Evolutionary conservation across 2,329 filamentous ascomycete species (phyloP).

Genomic region (Sclerotinia glacialis): DNA sequence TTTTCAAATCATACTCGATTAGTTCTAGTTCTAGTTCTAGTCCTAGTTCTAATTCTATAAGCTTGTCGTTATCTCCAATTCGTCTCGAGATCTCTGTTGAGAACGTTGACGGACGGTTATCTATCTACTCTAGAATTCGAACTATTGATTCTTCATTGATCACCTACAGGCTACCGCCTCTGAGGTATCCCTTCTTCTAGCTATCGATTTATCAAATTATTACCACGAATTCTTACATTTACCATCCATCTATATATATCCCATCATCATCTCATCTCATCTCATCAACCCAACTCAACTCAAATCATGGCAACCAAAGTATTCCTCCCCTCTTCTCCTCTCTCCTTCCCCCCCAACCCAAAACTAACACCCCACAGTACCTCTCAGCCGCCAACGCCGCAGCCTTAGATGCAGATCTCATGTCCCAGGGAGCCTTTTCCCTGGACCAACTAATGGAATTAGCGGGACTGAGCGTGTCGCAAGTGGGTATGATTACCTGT

Average conservation of each 20-base stretch:
- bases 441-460: slow-evolving; percentile 97
- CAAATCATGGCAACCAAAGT: slow-evolving; percentile 19
- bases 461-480: slow-evolving; percentile 87
- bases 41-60: no score
- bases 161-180: no score
- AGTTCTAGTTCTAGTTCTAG: no score
- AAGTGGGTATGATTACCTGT: slow-evolving; percentile 61
- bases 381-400: slow-evolving; percentile 84
- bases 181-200: no score
- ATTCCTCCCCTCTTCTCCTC: background rate
- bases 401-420: slow-evolving; percentile 88
- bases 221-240: background rate
- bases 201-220: background rate
- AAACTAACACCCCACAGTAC: slow-evolving; percentile 53
- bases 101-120: no score
- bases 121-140: no score
- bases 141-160: background rate
- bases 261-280: background rate
- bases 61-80: background rate
- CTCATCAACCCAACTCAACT: background rate
- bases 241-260: background rate
- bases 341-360: background rate
- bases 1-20: background rate
- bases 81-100: no score
- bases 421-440: slow-evolving; percentile 84